Conservation (phyloP, 345 rosid species). For the Bretschneidera sinensis region DNA sequence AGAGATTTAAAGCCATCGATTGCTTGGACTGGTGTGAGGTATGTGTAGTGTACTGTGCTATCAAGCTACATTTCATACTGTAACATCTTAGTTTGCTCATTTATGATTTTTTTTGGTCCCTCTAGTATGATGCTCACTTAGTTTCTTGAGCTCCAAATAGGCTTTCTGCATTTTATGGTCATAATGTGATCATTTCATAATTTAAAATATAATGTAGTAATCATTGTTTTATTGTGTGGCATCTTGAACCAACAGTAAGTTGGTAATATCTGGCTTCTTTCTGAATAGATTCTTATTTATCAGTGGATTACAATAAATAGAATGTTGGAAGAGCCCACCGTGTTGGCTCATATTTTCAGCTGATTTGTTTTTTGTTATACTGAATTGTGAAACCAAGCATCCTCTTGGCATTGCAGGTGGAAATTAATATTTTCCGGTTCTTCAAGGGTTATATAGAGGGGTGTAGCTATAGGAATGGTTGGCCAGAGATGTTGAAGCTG, state of each 20-base stretch:
- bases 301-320: not conserved
- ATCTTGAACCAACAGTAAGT: not conserved
- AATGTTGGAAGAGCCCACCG: not conserved
- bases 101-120: no score
- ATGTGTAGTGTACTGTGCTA: conserved; percentile 1
- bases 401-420: conserved; percentile 31
- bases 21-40: conserved; percentile 63
- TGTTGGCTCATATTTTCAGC: not conserved
- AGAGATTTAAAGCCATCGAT: conserved; percentile 46
- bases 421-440: conserved; percentile 42
- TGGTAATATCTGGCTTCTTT: not conserved
- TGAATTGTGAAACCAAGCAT: conserved; percentile 12
- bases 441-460: conserved; percentile 54
- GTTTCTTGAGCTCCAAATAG: not conserved
- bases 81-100: not conserved
- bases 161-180: conserved; percentile 18
- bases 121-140: not conserved
- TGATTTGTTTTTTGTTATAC: not conserved
- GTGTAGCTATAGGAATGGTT: conserved; percentile 33
- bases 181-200: not conserved
- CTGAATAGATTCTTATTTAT: not conserved
- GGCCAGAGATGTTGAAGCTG: conserved; percentile 56
- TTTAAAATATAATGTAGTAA: no score
- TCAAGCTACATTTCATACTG: not conserved
- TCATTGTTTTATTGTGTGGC: not conserved